A percentile compares a stretch with the other conserved stretches of the same genome.
Conservation (phyloP, 108 stramenopile genomes). For the Fragilariopsis cylindrus region DNA sequence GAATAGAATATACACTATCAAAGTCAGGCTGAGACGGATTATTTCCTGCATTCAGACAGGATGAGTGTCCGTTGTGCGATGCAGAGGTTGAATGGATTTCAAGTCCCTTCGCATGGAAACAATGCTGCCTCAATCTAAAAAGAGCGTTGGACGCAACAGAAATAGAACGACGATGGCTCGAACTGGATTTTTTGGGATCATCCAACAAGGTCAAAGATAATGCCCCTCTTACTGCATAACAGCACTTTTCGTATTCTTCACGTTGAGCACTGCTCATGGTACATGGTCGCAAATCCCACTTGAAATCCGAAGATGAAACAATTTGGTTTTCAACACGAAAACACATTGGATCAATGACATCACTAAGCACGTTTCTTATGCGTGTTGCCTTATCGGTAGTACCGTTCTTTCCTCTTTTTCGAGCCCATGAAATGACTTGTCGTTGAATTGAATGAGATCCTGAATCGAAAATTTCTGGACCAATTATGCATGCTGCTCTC, state of each 20-base stretch:
- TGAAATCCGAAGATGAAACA: neutral
- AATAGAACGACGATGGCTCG: neutral
- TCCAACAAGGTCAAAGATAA: constrained; percentile 18
- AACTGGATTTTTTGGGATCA: neutral
- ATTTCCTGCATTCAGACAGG: neutral
- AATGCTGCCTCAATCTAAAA: constrained; percentile 29
- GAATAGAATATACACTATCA: constrained; percentile 41
- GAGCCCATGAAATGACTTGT: constrained; percentile 35
- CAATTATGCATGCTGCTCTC: constrained; percentile 35
- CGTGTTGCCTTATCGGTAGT: constrained; percentile 24
- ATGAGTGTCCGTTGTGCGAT: neutral
- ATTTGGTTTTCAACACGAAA: constrained; percentile 9
- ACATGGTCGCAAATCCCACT: constrained; percentile 54
- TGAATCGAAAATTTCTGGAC: constrained; percentile 21
- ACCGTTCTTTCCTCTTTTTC: constrained; percentile 21
- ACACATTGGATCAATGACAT: constrained; percentile 15
- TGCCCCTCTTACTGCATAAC: constrained; percentile 45
- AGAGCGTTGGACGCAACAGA: constrained; percentile 23
- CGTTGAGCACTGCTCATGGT: constrained; percentile 42
- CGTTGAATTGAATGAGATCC: constrained; percentile 18
- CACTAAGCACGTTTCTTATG: constrained; percentile 19
- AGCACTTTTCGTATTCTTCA: constrained; percentile 50
- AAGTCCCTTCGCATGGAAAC: constrained; percentile 23
- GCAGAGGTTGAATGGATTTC: constrained; percentile 5
- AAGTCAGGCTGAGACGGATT: constrained; percentile 52